Conservation (phyloP, 2,329 filamentous ascomycete genomes). For the Cladorrhinum sp. region DNA sequence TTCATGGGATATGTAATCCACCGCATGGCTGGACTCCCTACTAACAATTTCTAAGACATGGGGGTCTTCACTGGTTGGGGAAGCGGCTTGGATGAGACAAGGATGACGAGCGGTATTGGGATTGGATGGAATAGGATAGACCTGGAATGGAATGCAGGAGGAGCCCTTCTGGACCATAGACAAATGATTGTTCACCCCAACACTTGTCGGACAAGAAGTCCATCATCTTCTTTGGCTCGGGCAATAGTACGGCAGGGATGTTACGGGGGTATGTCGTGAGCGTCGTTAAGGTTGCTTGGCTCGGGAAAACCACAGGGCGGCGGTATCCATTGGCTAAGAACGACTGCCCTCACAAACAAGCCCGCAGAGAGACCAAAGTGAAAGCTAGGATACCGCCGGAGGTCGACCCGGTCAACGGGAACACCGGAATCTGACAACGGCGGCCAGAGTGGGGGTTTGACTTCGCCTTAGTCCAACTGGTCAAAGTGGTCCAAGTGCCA, state of each 20-base stretch:
- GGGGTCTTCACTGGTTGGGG: not conserved
- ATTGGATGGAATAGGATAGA: not conserved
- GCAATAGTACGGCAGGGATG: conserved; percentile 8
- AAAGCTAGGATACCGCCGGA: conserved; percentile 9
- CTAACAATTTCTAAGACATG: conserved; percentile 21
- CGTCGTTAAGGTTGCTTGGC: not conserved
- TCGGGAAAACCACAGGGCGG: conserved; percentile 9
- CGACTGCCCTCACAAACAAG: conserved; percentile 11
- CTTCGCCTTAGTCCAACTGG: not conserved
- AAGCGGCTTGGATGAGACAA: conserved; percentile 9
- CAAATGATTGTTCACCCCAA: conserved; percentile 8
- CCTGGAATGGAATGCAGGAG: conserved; percentile 5
- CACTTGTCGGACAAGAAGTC: not conserved
- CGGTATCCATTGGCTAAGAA: conserved; percentile 18
- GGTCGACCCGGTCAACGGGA: conserved; percentile 1
- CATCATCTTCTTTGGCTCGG: conserved; percentile 7
- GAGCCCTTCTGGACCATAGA: not conserved
- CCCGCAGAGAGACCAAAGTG: not conserved
- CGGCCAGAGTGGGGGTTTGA: conserved; percentile 11
- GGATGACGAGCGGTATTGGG: conserved; percentile 7
- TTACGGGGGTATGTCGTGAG: conserved; percentile 10
- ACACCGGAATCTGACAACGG: not conserved
- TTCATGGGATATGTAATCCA: conserved; percentile 20
- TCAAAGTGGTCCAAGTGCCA: not conserved
- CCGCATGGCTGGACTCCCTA: not conserved